These are phyloP conservation scores for Coffea humblotiana DNA, from an alignment of 305 asterid species.

Conservation along the genomic window DNA sequence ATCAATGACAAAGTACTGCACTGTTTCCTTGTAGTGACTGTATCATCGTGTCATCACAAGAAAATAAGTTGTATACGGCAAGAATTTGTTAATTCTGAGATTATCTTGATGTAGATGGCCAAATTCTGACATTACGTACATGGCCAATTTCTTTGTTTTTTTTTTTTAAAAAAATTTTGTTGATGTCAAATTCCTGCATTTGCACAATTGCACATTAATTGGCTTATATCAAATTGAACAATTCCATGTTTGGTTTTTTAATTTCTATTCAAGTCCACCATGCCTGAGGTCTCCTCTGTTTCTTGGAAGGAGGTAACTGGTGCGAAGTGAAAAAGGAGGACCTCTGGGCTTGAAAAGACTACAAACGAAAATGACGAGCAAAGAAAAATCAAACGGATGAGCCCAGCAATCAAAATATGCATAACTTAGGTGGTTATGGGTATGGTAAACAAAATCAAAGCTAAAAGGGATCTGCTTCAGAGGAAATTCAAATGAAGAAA, in stretches of 20 bases:
- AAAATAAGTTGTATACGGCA: constrained; percentile 5
- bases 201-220: too few relatives aligned
- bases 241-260: too few relatives aligned
- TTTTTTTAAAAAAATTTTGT: too few relatives aligned
- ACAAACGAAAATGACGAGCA: neutral
- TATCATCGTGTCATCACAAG: constrained; percentile 3
- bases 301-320: neutral
- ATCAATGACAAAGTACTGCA: too few relatives aligned
- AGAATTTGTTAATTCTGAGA: neutral
- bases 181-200: neutral
- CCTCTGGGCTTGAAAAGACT: too few relatives aligned
- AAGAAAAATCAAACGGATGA: neutral
- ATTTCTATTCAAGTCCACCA: too few relatives aligned
- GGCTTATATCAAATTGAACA: neutral
- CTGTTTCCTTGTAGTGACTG: too few relatives aligned
- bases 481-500: neutral
- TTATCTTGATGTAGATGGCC: neutral
- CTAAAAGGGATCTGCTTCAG: too few relatives aligned
- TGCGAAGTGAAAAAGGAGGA: neutral
- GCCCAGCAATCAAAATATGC: neutral
- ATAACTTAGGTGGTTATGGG: too few relatives aligned
- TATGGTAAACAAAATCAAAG: neutral
- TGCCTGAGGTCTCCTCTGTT: neutral
- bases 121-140: neutral
- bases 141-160: neutral